phyloP scores from a whole-genome alignment of 2,329 filamentous ascomycete genomes.

The Talaromyces islandicus region DNA sequence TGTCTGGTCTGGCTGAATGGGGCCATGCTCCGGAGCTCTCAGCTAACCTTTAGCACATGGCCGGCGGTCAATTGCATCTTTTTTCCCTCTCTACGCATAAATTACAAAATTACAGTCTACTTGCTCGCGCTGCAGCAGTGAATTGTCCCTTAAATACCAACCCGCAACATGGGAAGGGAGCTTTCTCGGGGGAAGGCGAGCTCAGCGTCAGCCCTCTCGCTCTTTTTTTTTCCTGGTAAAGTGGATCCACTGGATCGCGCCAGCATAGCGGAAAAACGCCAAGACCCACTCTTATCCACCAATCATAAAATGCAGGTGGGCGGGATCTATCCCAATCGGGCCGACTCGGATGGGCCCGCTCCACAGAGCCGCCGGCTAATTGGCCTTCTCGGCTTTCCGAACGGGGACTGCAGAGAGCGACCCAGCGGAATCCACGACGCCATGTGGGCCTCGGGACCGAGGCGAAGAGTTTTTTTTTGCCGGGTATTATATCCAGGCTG shows the following conservation, averaged over 20 bases:
- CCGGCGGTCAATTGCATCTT: not conserved
- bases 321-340: conserved; percentile 3
- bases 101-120: not conserved
- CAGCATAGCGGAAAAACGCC: not conserved
- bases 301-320: not conserved
- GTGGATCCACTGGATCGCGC: not conserved
- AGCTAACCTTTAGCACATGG: not conserved
- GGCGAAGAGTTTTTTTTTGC: not conserved
- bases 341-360: conserved; percentile 5
- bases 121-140: too few relatives aligned
- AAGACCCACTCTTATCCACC: not conserved
- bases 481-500: too few relatives aligned
- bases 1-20: not conserved
- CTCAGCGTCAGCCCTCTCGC: not conserved
- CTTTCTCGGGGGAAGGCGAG: not conserved
- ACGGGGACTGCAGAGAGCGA: not conserved
- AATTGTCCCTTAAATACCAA: not conserved
- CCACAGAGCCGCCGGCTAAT: not conserved
- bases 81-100: not conserved
- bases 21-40: not conserved
- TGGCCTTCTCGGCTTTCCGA: conserved; percentile 1
- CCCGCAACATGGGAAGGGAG: not conserved
- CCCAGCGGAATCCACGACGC: not conserved
- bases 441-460: not conserved
- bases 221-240: not conserved